phyloP scores from a whole-genome alignment of 192 early-diverging fungal genomes.

The Obelidium mucronatum region DNA sequence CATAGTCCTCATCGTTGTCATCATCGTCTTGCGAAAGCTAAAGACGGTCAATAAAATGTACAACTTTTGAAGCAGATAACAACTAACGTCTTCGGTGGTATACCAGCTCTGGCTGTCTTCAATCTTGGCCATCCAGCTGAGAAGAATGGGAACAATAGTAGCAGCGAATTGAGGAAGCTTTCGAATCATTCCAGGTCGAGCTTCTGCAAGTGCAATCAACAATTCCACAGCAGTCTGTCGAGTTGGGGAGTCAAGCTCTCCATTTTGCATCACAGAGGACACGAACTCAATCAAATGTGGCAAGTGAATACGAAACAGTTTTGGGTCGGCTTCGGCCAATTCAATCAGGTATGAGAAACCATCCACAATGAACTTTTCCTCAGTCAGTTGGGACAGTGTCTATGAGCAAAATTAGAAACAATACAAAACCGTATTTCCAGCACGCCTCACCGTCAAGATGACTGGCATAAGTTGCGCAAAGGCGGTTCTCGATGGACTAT shows the following conservation, averaged over 20 bases:
- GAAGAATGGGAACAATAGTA: constrained; percentile 82
- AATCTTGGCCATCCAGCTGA: constrained; percentile 95
- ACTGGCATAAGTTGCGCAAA: constrained; percentile 77
- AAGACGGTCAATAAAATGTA: constrained; percentile 16
- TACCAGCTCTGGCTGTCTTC: constrained; percentile 93
- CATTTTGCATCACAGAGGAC: constrained; percentile 79
- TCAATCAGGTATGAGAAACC: constrained; percentile 63
- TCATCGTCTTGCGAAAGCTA: constrained; percentile 77
- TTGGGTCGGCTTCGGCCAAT: constrained; percentile 82
- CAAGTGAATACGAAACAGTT: constrained; percentile 83
- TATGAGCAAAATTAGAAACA: constrained; percentile 34
- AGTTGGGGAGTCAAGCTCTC: constrained; percentile 79
- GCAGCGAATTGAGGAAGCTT: constrained; percentile 85
- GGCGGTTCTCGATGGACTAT: constrained; percentile 10
- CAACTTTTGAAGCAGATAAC: background rate
- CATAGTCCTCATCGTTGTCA: constrained; percentile 88
- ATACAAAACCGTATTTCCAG: constrained; percentile 7
- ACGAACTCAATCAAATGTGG: constrained; percentile 77
- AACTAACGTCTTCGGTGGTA: constrained; percentile 78
- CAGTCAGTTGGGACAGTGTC: constrained; percentile 34
- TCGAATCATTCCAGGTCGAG: constrained; percentile 86
- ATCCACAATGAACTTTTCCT: constrained; percentile 65
- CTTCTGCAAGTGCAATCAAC: constrained; percentile 89
- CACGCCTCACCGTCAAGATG: constrained; percentile 73
- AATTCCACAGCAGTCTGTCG: constrained; percentile 93